Evolutionary conservation across 2,329 filamentous ascomycete genomes (phyloP).

Genomic region (Aureobasidium lini): DNA sequence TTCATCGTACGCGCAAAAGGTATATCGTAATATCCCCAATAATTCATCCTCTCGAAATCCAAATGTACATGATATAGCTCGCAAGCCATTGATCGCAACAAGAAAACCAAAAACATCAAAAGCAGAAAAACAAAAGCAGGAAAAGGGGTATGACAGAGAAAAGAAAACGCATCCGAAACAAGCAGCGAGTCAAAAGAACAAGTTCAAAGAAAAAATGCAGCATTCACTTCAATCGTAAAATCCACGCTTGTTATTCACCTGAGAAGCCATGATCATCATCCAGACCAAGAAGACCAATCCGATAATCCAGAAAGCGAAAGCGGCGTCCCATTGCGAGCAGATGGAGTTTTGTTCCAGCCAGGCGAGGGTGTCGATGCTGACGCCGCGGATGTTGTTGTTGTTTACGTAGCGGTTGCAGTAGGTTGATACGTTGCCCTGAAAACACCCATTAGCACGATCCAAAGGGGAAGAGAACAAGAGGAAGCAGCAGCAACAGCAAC

Average conservation of each 20-base stretch:
- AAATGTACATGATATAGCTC: background rate
- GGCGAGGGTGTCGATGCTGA: constrained; percentile 49
- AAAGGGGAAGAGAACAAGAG: background rate
- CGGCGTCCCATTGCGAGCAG: constrained; percentile 57
- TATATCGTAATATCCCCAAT: no score
- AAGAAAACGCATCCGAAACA: background rate
- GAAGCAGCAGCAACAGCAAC: background rate
- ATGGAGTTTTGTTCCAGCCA: constrained; percentile 57
- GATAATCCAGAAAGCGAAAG: constrained; percentile 57
- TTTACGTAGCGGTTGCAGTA: constrained; percentile 54
- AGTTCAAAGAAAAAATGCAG: background rate
- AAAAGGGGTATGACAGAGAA: background rate
- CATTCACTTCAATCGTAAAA: constrained; percentile 10
- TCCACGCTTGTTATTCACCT: constrained; percentile 17
- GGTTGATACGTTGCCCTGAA: constrained; percentile 46
- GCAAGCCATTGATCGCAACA: background rate
- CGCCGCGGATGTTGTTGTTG: constrained; percentile 38
- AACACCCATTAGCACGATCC: background rate
- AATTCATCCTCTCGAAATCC: background rate
- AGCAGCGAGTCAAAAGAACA: background rate
- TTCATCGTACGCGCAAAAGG: background rate
- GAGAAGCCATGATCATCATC: constrained; percentile 53
- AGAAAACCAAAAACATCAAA: background rate
- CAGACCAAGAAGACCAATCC: constrained; percentile 57
- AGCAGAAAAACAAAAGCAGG: background rate